Percentiles rank a stretch among this genome's conserved stretches.
These are phyloP conservation scores for Dendrothele bispora DNA, from an alignment of 768 basidiomycete genomes.

Conservation along the genomic window DNA sequence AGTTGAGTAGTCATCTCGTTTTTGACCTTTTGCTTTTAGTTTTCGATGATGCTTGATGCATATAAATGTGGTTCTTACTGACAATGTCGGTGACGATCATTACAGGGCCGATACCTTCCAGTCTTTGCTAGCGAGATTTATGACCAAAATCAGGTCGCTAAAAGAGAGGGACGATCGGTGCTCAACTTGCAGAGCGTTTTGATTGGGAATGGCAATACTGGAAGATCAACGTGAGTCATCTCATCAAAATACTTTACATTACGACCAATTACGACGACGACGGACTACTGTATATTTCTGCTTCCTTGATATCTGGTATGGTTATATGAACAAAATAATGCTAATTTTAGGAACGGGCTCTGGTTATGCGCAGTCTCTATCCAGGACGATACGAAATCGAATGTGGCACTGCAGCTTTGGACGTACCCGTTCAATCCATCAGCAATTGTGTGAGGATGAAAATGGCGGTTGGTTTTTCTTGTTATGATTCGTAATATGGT, in stretches of 20 bases:
- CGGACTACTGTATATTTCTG: no score
- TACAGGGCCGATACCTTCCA: conserved; percentile 67
- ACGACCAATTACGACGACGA: conserved; percentile 36
- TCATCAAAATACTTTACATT: conserved; percentile 39
- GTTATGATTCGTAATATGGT: background rate
- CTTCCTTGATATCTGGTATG: no score
- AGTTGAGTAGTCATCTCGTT: conserved; percentile 34
- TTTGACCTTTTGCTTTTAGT: conserved; percentile 3
- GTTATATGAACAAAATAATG: no score
- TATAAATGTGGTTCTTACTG: background rate
- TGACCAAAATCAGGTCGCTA: conserved; percentile 64
- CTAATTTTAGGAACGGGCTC: no score
- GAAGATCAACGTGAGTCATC: conserved; percentile 29
- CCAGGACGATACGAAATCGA: conserved; percentile 46
- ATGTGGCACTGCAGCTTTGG: conserved; percentile 51
- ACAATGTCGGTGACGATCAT: background rate
- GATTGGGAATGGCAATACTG: conserved; percentile 72
- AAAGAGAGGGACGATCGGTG: conserved; percentile 49
- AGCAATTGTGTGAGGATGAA: conserved; percentile 61
- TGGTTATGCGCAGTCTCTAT: conserved; percentile 49
- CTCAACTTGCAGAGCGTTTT: conserved; percentile 73
- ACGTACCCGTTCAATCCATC: conserved; percentile 53
- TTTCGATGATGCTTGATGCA: background rate
- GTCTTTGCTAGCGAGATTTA: conserved; percentile 76
- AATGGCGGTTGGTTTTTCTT: conserved; percentile 41